Conservation (phyloP, 177 flowering plant genomes). For the Tripterygium wilfordii region DNA sequence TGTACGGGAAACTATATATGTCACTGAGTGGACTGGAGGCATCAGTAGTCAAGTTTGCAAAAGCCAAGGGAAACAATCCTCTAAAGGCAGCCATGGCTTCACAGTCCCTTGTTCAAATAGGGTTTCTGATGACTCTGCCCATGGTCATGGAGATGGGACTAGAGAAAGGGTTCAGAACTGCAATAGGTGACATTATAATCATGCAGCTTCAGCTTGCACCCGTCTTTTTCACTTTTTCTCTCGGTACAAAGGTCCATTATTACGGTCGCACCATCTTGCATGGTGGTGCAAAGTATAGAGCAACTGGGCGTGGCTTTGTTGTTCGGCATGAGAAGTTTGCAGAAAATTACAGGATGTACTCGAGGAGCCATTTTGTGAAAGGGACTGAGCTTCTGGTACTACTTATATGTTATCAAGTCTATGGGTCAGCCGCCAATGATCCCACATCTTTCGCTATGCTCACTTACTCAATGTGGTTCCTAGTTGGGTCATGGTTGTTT, state of each 20-base stretch:
- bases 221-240: slow-evolving; percentile 97
- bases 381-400: slow-evolving; percentile 79
- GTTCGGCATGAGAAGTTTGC: slow-evolving; percentile 96
- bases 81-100: slow-evolving; percentile 90
- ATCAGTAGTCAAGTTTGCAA: slow-evolving; percentile 58
- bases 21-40: slow-evolving; percentile 90
- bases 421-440: slow-evolving; percentile 43
- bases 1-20: slow-evolving; percentile 86
- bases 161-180: slow-evolving; percentile 94
- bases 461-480: slow-evolving; percentile 84
- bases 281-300: slow-evolving; percentile 98
- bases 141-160: slow-evolving; percentile 99
- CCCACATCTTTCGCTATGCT: slow-evolving; percentile 37
- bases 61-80: slow-evolving; percentile 53
- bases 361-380: slow-evolving; percentile 95
- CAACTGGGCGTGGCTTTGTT: slow-evolving; percentile 99
- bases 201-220: slow-evolving; percentile 98
- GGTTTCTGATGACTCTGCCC: slow-evolving; percentile 80
- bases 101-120: slow-evolving; percentile 90
- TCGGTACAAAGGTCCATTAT: slow-evolving; percentile 91
- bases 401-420: slow-evolving; percentile 62
- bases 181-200: slow-evolving; percentile 71
- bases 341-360: slow-evolving; percentile 94
- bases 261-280: slow-evolving; percentile 92
- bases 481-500: slow-evolving; percentile 85